Percentiles rank a stretch among this genome's conserved stretches.
These are phyloP conservation scores for Mycena belliarum DNA, from an alignment of 768 basidiomycete genomes.

Conservation along the genomic window DNA sequence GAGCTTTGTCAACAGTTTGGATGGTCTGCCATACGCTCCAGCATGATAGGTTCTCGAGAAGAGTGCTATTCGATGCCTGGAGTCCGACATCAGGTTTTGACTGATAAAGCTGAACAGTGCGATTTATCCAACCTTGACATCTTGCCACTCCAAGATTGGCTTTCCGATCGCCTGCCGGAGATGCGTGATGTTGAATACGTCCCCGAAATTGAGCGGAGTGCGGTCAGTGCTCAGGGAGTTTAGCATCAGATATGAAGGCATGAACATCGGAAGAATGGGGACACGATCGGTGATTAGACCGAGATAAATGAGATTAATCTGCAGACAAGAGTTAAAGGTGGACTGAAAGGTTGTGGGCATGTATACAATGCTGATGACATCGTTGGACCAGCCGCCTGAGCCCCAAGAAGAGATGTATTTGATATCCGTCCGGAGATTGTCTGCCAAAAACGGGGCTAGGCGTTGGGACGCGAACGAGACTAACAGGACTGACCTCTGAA, in stretches of 20 bases:
- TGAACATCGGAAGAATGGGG: slow-evolving; percentile 37
- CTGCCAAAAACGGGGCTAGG: not conserved
- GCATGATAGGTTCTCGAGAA: slow-evolving; percentile 32
- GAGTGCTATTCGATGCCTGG: slow-evolving; percentile 5
- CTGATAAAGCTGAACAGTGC: not conserved
- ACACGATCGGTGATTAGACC: slow-evolving; percentile 34
- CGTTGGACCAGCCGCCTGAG: not conserved
- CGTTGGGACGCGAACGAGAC: not conserved
- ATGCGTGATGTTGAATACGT: slow-evolving; percentile 36
- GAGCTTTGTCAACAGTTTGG: slow-evolving; percentile 20
- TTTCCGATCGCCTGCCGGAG: slow-evolving; percentile 30
- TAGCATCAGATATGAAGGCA: slow-evolving; percentile 29
- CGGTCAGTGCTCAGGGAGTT: slow-evolving; percentile 17
- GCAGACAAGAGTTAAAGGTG: not conserved
- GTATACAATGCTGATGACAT: not conserved
- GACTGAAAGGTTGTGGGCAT: not conserved
- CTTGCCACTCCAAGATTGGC: slow-evolving; percentile 38
- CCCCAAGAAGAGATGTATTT: slow-evolving; percentile 15
- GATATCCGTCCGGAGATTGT: slow-evolving; percentile 10
- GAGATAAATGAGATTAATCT: slow-evolving; percentile 40
- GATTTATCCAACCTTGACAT: slow-evolving; percentile 31
- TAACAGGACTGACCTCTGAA: slow-evolving; percentile 5
- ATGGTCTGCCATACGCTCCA: slow-evolving; percentile 27
- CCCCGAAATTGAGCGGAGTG: slow-evolving; percentile 29
- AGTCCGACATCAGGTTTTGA: not conserved